A percentile compares a stretch with the other conserved stretches of the same genome.
Evolutionary conservation across 2,329 filamentous ascomycete genomes (phyloP).

Genomic region (Paradendryphiella salina): DNA sequence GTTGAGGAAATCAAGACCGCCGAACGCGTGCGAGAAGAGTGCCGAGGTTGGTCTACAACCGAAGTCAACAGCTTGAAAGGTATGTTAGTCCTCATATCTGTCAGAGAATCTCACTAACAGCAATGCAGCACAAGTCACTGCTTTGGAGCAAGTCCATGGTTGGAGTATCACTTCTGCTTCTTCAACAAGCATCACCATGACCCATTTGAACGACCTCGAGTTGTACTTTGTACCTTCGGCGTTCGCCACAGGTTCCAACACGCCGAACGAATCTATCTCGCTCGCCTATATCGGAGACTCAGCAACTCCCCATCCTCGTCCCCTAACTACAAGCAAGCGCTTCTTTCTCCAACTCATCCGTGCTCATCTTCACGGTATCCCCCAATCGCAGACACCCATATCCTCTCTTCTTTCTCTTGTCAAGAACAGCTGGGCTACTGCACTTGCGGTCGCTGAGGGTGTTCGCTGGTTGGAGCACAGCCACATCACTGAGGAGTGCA

Average conservation of each 20-base stretch:
- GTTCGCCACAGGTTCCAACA: conserved; percentile 57
- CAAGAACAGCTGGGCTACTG: conserved; percentile 67
- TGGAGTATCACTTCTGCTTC: conserved; percentile 72
- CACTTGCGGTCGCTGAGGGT: conserved; percentile 61
- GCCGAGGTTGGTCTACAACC: conserved; percentile 80
- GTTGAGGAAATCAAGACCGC: conserved; percentile 77
- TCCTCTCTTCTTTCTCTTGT: conserved; percentile 63
- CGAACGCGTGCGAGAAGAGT: conserved; percentile 82
- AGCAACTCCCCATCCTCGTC: conserved; percentile 57
- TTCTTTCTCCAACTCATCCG: conserved; percentile 76
- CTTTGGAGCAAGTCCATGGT: conserved; percentile 66
- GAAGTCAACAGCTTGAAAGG: conserved; percentile 82
- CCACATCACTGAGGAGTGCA: conserved; percentile 66
- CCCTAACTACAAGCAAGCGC: conserved; percentile 67
- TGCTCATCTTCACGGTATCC: conserved; percentile 65
- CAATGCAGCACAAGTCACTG: conserved; percentile 62
- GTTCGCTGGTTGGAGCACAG: conserved; percentile 64
- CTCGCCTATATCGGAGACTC: conserved; percentile 69
- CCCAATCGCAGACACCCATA: conserved; percentile 61
- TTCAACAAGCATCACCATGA: conserved; percentile 67
- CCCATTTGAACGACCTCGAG: conserved; percentile 71
- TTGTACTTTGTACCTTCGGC: conserved; percentile 70
- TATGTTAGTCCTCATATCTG: conserved; percentile 47
- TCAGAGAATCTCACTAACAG: conserved; percentile 43
- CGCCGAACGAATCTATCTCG: conserved; percentile 59